These are phyloP conservation scores for Monascus ruber DNA, from an alignment of 2,329 filamentous ascomycete genomes.

Conservation along the genomic window DNA sequence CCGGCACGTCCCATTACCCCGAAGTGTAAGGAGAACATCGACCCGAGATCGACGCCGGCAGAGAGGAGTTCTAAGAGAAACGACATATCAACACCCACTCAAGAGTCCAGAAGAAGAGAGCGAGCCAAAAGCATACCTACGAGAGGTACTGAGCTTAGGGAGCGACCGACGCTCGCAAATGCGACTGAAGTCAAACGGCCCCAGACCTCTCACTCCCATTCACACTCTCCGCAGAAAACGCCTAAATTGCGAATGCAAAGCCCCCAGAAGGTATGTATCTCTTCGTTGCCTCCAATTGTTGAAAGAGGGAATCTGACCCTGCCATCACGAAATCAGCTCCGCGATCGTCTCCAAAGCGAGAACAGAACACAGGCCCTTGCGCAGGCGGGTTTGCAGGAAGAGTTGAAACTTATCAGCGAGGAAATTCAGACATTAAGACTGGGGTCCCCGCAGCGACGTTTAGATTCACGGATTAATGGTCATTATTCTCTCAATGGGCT, in stretches of 20 bases:
- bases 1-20: conserved; percentile 23
- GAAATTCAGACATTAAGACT: conserved; percentile 52
- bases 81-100: conserved; percentile 20
- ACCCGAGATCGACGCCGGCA: conserved; percentile 19
- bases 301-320: too few species aligned
- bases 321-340: conserved; percentile 32
- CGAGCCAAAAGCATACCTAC: conserved; percentile 42
- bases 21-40: conserved; percentile 30
- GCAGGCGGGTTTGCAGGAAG: conserved; percentile 58
- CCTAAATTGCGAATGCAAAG: conserved; percentile 59
- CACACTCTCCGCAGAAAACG: conserved; percentile 57
- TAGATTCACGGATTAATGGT: conserved; percentile 24
- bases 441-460: conserved; percentile 20
- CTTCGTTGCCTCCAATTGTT: not conserved
- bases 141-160: conserved; percentile 20
- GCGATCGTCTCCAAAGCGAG: conserved; percentile 75
- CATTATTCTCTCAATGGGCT: conserved; percentile 6
- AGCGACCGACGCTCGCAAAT: conserved; percentile 20
- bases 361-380: conserved; percentile 61
- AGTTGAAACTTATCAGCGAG: conserved; percentile 67
- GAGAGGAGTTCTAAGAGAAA: conserved; percentile 24
- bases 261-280: conserved; percentile 41
- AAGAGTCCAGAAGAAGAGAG: conserved; percentile 33
- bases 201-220: conserved; percentile 51
- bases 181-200: conserved; percentile 20